These are phyloP conservation scores for Aspergillus terreus DNA, from an alignment of 2,329 filamentous ascomycete species.

Conservation along the genomic window DNA sequence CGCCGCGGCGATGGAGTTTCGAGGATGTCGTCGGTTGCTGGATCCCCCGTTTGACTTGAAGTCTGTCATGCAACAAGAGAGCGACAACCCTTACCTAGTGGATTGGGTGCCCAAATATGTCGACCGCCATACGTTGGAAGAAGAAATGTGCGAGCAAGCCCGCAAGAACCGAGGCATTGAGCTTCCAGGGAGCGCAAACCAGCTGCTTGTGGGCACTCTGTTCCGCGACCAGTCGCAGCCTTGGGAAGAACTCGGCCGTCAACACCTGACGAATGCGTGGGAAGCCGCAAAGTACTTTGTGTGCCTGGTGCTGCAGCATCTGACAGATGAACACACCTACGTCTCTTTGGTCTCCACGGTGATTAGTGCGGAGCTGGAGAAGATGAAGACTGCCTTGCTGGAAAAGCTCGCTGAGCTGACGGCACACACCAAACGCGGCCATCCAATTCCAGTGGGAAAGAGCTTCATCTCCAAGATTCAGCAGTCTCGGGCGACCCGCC, in stretches of 20 bases:
- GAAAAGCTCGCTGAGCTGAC: constrained; percentile 23
- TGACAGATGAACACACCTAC: constrained; percentile 21
- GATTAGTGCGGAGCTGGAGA: constrained; percentile 22
- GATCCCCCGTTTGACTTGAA: not conserved
- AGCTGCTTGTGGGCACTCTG: constrained; percentile 27
- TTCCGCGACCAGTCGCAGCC: constrained; percentile 33
- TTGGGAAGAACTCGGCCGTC: constrained; percentile 28
- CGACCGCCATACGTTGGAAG: constrained; percentile 1
- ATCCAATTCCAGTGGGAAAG: constrained; percentile 19
- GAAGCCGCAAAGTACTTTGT: constrained; percentile 19
- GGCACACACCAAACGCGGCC: constrained; percentile 16
- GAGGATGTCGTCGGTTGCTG: constrained; percentile 15
- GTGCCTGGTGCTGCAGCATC: constrained; percentile 18
- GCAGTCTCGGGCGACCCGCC: constrained; percentile 4
- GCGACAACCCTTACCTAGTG: constrained; percentile 13
- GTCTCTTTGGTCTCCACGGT: constrained; percentile 14
- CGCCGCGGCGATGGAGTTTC: constrained; percentile 18
- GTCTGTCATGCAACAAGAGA: not conserved
- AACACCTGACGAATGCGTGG: constrained; percentile 24
- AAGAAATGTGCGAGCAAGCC: constrained; percentile 25
- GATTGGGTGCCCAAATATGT: constrained; percentile 10
- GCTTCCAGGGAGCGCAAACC: constrained; percentile 32
- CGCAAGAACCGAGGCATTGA: constrained; percentile 29
- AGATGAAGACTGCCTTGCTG: constrained; percentile 12
- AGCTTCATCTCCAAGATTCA: constrained; percentile 13